Percentiles rank a stretch among this genome's conserved stretches.
Conservation (phyloP, 805 yeast species). For the Pichia cabralensis region DNA sequence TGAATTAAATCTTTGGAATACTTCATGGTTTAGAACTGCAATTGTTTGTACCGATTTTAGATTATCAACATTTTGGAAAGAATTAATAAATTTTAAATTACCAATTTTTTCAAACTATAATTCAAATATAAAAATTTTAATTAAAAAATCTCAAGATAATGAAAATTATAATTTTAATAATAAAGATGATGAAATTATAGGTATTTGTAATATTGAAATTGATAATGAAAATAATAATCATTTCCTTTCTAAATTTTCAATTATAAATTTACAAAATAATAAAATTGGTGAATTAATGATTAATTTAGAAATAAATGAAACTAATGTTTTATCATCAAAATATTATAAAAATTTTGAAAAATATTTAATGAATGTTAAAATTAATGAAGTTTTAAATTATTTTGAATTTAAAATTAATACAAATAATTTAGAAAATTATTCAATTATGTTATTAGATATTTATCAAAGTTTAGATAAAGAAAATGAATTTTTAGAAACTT, state of each 20-base stretch:
- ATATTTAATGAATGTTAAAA: conserved; percentile 44
- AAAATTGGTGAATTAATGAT: conserved; percentile 51
- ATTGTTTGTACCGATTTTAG: conserved; percentile 34
- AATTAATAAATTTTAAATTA: conserved; percentile 53
- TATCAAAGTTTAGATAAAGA: conserved; percentile 64
- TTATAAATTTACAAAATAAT: conserved; percentile 18
- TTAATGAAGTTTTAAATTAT: conserved; percentile 41
- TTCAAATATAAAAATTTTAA: conserved; percentile 35
- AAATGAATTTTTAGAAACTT: conserved; percentile 35
- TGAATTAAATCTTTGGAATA: conserved; percentile 63
- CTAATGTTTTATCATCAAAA: conserved; percentile 49
- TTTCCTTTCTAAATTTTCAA: conserved; percentile 14
- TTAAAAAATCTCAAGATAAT: conserved; percentile 22
- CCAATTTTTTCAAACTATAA: conserved; percentile 42
- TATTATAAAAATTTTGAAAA: conserved; percentile 55
- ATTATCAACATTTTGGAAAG: conserved; percentile 72
- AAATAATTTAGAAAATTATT: conserved; percentile 39
- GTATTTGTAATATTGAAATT: conserved; percentile 45
- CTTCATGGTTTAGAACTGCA: conserved; percentile 73
- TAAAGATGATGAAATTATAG: conserved; percentile 33
- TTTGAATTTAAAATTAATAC: conserved; percentile 26
- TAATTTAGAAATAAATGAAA: conserved; percentile 39
- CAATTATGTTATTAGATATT: conserved; percentile 57
- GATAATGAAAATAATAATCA: conserved; percentile 26
- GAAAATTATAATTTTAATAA: conserved; percentile 12